These are phyloP conservation scores for Cytospora paraplurivora DNA, from an alignment of 2,329 filamentous ascomycete genomes.

Conservation along the genomic window DNA sequence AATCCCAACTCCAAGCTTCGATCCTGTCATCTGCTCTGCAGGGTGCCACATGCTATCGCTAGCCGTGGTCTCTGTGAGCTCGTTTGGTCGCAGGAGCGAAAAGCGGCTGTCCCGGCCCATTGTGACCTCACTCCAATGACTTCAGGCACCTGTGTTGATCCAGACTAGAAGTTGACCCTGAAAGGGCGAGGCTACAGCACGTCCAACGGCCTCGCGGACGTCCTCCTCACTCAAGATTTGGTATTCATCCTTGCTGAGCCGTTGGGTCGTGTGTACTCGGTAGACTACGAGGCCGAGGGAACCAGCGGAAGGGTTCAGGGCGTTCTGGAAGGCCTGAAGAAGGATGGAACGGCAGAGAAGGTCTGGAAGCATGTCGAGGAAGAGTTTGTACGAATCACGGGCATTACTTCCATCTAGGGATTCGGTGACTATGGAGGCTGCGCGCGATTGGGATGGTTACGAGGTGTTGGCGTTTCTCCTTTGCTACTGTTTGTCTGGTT, in stretches of 20 bases:
- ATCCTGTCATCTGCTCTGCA: too few relatives aligned
- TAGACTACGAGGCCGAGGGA: constrained; percentile 30
- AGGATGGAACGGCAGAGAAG: constrained; percentile 38
- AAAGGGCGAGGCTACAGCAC: background rate
- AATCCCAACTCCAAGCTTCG: background rate
- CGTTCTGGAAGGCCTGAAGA: constrained; percentile 35
- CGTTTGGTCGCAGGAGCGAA: constrained; percentile 10
- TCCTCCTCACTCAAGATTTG: constrained; percentile 16
- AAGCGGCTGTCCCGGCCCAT: constrained; percentile 21
- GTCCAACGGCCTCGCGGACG: constrained; percentile 1
- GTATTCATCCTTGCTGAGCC: constrained; percentile 10
- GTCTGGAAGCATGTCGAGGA: constrained; percentile 35
- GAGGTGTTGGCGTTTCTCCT: too few relatives aligned
- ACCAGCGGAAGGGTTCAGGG: constrained; percentile 33
- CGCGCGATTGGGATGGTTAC: too few relatives aligned
- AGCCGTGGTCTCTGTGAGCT: too few relatives aligned
- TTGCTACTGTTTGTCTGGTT: too few relatives aligned
- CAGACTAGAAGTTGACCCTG: constrained; percentile 4
- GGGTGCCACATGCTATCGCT: background rate
- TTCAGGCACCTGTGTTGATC: background rate
- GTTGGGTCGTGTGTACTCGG: constrained; percentile 35
- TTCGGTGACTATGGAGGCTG: too few relatives aligned
- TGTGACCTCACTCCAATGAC: background rate
- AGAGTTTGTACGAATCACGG: constrained; percentile 35
- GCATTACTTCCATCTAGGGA: background rate